Evolutionary conservation across 2,329 filamentous ascomycete genomes (phyloP).

Genomic region (Didymella keratinophila): DNA sequence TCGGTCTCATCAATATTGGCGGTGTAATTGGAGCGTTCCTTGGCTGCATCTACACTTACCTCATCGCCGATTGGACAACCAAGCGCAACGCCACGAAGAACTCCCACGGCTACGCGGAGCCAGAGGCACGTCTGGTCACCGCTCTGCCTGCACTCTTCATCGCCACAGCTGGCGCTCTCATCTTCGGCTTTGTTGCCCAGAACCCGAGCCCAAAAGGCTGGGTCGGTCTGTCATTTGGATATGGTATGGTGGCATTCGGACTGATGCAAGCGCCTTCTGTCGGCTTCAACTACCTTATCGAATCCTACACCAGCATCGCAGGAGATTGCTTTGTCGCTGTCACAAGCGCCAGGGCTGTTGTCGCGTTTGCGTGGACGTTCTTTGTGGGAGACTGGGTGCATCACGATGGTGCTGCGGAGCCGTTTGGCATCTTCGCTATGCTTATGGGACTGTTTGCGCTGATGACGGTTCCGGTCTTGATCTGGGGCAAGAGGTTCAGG

Average conservation of each 20-base stretch:
- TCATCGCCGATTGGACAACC: constrained; percentile 49
- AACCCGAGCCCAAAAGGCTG: constrained; percentile 48
- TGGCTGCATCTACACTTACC: constrained; percentile 49
- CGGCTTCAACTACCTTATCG: constrained; percentile 60
- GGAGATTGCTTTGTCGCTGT: constrained; percentile 64
- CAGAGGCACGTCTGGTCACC: constrained; percentile 51
- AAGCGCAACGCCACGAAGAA: constrained; percentile 49
- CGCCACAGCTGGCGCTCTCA: constrained; percentile 48
- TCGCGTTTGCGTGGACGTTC: constrained; percentile 64
- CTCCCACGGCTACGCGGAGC: constrained; percentile 50
- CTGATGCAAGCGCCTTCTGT: constrained; percentile 54
- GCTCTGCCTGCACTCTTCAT: constrained; percentile 51
- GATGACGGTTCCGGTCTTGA: constrained; percentile 48
- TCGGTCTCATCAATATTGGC: constrained; percentile 51
- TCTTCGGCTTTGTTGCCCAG: constrained; percentile 53
- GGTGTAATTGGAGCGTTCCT: constrained; percentile 49
- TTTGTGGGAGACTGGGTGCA: constrained; percentile 61
- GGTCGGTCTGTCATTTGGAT: constrained; percentile 52
- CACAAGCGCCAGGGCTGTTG: constrained; percentile 58
- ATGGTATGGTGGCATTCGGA: constrained; percentile 52
- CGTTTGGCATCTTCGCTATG: constrained; percentile 63
- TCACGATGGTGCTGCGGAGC: constrained; percentile 54
- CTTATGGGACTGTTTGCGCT: constrained; percentile 60
- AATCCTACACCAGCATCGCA: constrained; percentile 57
- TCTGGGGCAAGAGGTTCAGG: constrained; percentile 53